Evolutionary conservation across 1,284 basidiomycete genomes (phyloP).

Genomic region (Puccinia triticina): DNA sequence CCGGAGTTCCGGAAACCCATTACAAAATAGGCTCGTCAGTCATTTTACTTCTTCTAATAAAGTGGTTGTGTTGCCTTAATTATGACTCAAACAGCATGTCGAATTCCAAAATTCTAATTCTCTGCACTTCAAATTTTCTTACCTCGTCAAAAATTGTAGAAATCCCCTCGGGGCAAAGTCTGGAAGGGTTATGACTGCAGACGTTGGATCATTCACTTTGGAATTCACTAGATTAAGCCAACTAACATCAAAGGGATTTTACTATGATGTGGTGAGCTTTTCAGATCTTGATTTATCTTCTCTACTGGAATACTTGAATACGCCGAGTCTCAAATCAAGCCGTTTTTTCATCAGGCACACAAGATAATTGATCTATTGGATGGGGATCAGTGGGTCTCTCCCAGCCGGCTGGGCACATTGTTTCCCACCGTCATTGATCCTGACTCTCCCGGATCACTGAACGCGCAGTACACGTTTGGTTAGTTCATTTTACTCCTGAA

Average conservation of each 20-base stretch:
- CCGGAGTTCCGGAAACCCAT: constrained; percentile 62
- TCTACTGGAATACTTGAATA: neutral
- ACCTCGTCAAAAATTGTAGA: neutral
- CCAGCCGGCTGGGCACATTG: constrained; percentile 58
- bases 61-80: no score
- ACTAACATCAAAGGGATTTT: constrained; percentile 64
- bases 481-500: constrained; percentile 54
- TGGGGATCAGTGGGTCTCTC: constrained; percentile 37
- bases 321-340: neutral
- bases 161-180: neutral
- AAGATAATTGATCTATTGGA: constrained; percentile 64
- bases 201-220: constrained; percentile 64
- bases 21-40: constrained; percentile 60
- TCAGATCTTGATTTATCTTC: neutral
- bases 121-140: neutral
- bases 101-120: no score
- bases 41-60: neutral
- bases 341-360: constrained; percentile 59
- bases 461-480: constrained; percentile 62
- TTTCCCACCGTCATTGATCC: constrained; percentile 61
- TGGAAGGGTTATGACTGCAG: constrained; percentile 58
- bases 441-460: constrained; percentile 54
- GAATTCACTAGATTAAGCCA: constrained; percentile 65
- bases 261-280: constrained; percentile 62
- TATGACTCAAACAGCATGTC: no score